Base-by-base conservation (phyloP, 306 rosid species). In the Albizia julibrissin region DNA sequence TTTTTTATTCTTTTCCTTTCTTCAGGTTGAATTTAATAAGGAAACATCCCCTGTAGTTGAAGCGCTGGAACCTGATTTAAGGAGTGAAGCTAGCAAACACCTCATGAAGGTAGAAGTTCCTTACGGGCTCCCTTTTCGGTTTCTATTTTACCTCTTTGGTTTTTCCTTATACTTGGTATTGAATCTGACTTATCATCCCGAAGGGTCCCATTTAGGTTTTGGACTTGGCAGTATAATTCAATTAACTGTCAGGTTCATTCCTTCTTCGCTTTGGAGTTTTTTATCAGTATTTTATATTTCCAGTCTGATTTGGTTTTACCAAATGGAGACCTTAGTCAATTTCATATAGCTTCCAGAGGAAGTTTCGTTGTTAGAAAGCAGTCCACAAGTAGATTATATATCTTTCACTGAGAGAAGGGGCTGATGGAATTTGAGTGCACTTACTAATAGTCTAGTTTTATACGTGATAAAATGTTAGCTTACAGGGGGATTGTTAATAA, bases 21-120 rank as follows among this genome's bases (percentile, higher is more conserved):
- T 83, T 74, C 64, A 83, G 89, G 58, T 78, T 76, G 86, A 79
- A 31, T 85, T 80, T 81, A 27, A 37, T 26, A 21, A 65, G 69
- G 21, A 50, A 27, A 42, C 71, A 78, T 5, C 31, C 40, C 11
- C 64, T 42, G 31, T 80, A 61, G 83, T 80, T 24, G 80, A 70
- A 44, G 44, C 65, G 13, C 62, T 83, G 58, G 18, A 26, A 56
- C 75, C 81, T 68, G 33, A 46, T 34, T 31, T 50, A 59, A 79
- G 70, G 82, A 14, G 10, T 22, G 19, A 74, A 50, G 86, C 46
- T 46, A n/a, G 47, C 43, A 10, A n/a, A 42, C 56, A 14, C 37
- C 56, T 70, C 34, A 12, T 1, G 21, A 70, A 43, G 75, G 75
- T 70, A 70, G 54, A 42, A 70, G 54, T 70, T 70, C 75, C 56